phyloP scores from a whole-genome alignment of 441 rosid genomes.

The Metrosideros polymorpha region DNA sequence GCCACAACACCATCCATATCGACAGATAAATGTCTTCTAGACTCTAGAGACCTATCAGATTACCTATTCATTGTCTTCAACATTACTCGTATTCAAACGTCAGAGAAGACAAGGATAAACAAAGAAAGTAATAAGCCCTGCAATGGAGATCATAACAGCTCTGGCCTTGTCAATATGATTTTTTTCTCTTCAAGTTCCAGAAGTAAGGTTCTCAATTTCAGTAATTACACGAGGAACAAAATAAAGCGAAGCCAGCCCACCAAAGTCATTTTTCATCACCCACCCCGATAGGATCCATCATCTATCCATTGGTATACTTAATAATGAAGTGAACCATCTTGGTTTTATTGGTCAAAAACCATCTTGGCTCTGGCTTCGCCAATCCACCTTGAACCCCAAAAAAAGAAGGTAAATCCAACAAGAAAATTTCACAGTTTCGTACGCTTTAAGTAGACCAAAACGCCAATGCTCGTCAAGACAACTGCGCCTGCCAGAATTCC shows the following conservation, averaged over 20 bases:
- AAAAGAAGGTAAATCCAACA: background rate
- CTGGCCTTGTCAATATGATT: background rate
- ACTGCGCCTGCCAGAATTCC: constrained; percentile 52
- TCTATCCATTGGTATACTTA: background rate
- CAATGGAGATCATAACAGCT: background rate
- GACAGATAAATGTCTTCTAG: background rate
- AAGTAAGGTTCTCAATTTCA: background rate
- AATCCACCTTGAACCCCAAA: background rate
- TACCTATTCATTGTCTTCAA: background rate
- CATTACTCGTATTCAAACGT: background rate
- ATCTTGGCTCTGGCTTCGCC: background rate
- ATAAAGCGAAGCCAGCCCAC: background rate
- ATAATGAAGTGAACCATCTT: background rate
- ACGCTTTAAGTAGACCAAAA: constrained; percentile 61
- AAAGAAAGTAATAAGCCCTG: background rate
- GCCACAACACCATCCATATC: background rate
- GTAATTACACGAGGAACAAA: background rate
- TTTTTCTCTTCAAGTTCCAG: background rate
- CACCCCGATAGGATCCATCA: background rate
- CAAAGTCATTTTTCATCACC: background rate
- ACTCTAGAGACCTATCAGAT: background rate
- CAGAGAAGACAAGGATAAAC: background rate
- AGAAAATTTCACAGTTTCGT: background rate
- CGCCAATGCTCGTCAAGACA: constrained; percentile 48
- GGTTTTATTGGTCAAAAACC: background rate